These are phyloP conservation scores for Camelina sativa DNA, from an alignment of 345 rosid species.

Conservation along the genomic window DNA sequence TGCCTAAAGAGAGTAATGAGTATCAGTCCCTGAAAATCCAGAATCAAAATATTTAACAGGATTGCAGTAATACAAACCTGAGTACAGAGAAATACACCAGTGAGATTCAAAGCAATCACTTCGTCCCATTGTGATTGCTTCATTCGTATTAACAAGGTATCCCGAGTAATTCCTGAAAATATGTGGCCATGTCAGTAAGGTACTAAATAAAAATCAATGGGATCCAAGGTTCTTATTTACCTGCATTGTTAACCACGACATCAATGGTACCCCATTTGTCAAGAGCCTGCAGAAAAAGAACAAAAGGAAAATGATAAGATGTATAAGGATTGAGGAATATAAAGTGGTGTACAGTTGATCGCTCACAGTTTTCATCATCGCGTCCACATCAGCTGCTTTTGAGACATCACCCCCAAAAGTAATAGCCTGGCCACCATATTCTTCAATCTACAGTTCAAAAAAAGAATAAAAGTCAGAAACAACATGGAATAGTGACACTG, in stretches of 20 bases:
- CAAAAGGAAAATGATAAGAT: slow-evolving; percentile 20
- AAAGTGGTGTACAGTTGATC: slow-evolving; percentile 13
- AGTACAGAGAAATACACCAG: slow-evolving; percentile 92
- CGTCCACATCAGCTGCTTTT: slow-evolving; percentile 84
- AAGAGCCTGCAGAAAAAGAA: slow-evolving; percentile 64
- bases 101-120: slow-evolving; percentile 91
- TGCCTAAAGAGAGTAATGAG: slow-evolving; percentile 67
- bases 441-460: slow-evolving; percentile 70
- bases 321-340: background rate
- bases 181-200: slow-evolving; percentile 39
- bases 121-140: slow-evolving; percentile 93
- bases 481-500: background rate
- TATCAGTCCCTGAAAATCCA: slow-evolving; percentile 29
- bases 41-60: slow-evolving; percentile 25
- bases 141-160: slow-evolving; percentile 92
- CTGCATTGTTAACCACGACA: slow-evolving; percentile 94
- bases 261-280: slow-evolving; percentile 98
- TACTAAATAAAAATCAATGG: slow-evolving; percentile 27
- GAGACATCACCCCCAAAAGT: slow-evolving; percentile 98
- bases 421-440: slow-evolving; percentile 87
- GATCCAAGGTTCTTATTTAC: slow-evolving; percentile 45
- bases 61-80: slow-evolving; percentile 61
- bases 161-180: slow-evolving; percentile 82
- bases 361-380: slow-evolving; percentile 95
- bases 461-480: slow-evolving; percentile 1